A percentile compares a stretch with the other conserved stretches of the same genome.
These are phyloP conservation scores for Solanum boliviense DNA, from an alignment of 257 asterid species.

Conservation along the genomic window DNA sequence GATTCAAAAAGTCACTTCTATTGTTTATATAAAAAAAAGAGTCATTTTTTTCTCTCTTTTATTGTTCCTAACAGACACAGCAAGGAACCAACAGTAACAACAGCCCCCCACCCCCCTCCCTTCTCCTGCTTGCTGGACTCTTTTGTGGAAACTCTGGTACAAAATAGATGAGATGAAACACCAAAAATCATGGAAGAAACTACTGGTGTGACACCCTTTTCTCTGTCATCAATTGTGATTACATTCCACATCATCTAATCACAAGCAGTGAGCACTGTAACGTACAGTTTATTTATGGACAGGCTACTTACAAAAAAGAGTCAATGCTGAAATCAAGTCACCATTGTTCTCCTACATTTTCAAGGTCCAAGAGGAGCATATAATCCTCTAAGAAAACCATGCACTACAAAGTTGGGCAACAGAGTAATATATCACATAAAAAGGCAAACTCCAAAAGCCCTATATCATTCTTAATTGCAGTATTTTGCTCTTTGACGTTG, in stretches of 20 bases:
- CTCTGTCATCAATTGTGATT: neutral
- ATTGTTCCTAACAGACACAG: neutral
- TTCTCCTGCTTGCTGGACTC: neutral
- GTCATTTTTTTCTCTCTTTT: neutral
- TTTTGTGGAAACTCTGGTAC: neutral
- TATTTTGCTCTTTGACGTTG: neutral
- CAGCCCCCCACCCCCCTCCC: neutral
- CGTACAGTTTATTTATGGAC: neutral
- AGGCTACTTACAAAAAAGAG: neutral
- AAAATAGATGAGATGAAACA: neutral
- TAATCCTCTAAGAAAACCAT: neutral
- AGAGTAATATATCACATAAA: neutral
- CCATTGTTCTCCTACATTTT: neutral
- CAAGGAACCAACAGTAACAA: neutral
- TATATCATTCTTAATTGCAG: neutral
- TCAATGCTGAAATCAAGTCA: neutral
- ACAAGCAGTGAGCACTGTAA: neutral
- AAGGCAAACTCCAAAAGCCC: neutral
- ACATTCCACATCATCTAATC: neutral
- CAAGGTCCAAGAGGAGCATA: neutral
- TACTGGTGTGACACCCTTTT: neutral
- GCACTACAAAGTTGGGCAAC: neutral
- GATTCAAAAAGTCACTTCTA: neutral
- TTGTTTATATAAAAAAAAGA: neutral
- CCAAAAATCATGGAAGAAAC: neutral